Percentiles rank a stretch among this genome's conserved stretches.
Conservation (phyloP, 2,329 filamentous ascomycete genomes). For the Colletotrichum sp. region DNA sequence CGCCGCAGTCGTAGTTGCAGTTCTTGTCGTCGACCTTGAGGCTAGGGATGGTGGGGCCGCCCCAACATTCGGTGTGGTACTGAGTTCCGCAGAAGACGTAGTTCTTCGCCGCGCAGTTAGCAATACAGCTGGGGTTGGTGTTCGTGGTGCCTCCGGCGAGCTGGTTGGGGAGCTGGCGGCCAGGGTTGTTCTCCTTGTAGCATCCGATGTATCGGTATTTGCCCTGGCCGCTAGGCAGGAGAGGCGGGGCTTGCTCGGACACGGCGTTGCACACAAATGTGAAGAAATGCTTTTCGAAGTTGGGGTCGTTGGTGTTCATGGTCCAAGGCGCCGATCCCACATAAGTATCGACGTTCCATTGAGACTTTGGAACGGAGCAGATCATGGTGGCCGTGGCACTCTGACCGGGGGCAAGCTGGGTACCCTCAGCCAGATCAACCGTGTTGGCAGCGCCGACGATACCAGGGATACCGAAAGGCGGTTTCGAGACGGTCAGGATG, state of each 20-base stretch:
- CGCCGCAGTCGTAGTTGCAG: conserved; percentile 58
- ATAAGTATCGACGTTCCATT: conserved; percentile 60
- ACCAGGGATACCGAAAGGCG: conserved; percentile 59
- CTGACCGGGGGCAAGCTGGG: conserved; percentile 50
- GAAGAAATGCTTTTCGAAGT: conserved; percentile 55
- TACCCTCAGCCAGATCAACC: conserved; percentile 63
- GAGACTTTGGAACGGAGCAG: conserved; percentile 60
- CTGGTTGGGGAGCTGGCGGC: conserved; percentile 48
- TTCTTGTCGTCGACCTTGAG: conserved; percentile 47
- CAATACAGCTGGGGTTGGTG: conserved; percentile 39
- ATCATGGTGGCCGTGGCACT: conserved; percentile 57
- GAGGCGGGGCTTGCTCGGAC: conserved; percentile 56
- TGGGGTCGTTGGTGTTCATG: conserved; percentile 60
- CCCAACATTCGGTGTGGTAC: conserved; percentile 61
- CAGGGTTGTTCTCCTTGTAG: conserved; percentile 60
- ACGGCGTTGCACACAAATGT: conserved; percentile 57
- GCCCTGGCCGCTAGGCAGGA: conserved; percentile 46
- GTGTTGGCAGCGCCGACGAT: conserved; percentile 60
- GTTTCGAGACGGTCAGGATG: conserved; percentile 64
- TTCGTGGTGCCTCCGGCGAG: too few relatives aligned
- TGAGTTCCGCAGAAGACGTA: conserved; percentile 52
- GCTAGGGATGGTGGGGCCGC: conserved; percentile 50
- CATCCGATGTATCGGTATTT: conserved; percentile 60
- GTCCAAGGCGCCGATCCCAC: conserved; percentile 56
- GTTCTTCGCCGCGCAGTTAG: neutral